A percentile compares a stretch with the other conserved stretches of the same genome.
Conservation (phyloP, 2,329 filamentous ascomycete genomes). For the Botrytis elliptica region DNA sequence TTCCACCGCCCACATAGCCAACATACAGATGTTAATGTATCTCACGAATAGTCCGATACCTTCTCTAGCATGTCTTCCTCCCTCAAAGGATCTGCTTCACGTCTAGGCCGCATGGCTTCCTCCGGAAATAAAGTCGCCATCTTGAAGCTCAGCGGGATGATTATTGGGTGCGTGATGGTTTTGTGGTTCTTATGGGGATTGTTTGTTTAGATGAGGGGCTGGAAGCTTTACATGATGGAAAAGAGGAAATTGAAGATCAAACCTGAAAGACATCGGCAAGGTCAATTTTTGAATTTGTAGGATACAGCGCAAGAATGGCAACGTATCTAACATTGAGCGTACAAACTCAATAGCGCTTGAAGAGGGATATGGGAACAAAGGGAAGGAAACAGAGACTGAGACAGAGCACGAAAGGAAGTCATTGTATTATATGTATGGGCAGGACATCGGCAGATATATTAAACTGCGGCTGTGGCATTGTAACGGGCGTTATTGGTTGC, state of each 20-base stretch:
- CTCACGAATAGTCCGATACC: slow-evolving; percentile 66
- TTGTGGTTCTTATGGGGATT: slow-evolving; percentile 58
- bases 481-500: slow-evolving; percentile 33
- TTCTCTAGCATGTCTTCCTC: slow-evolving; percentile 84
- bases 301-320: not conserved
- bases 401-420: slow-evolving; percentile 8
- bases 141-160: slow-evolving; percentile 81
- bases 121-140: slow-evolving; percentile 89
- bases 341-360: not conserved
- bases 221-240: not conserved
- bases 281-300: not conserved
- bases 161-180: slow-evolving; percentile 69
- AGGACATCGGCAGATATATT: slow-evolving; percentile 25
- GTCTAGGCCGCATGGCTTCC: slow-evolving; percentile 86
- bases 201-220: slow-evolving; percentile 30
- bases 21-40: not conserved
- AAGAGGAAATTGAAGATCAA: not conserved
- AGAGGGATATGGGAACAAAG: not conserved
- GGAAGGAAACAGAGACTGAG: not conserved
- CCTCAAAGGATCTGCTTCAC: slow-evolving; percentile 77
- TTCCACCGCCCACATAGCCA: not conserved
- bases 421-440: slow-evolving; percentile 30
- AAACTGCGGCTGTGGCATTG: slow-evolving; percentile 32
- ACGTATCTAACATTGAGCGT: not conserved
- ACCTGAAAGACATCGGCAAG: not conserved